Evolutionary conservation across 1,284 basidiomycete genomes (phyloP).

Genomic region (Melampsora medusae): DNA sequence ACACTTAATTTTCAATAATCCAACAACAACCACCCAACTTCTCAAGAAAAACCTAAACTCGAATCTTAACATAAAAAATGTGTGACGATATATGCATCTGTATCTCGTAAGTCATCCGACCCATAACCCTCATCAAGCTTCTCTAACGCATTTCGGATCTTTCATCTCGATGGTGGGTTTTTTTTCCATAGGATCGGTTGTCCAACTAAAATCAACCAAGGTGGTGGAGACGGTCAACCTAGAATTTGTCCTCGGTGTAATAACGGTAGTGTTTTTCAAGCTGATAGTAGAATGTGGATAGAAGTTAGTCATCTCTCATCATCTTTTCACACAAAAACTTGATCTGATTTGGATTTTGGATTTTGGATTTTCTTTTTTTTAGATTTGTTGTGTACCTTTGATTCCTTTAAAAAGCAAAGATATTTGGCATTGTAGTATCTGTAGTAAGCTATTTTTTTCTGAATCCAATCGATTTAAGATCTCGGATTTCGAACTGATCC

Average conservation of each 20-base stretch:
- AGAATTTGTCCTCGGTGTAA: constrained; percentile 29
- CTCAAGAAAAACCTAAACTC: too few relatives aligned
- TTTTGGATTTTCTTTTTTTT: background rate
- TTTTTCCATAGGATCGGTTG: constrained; percentile 10
- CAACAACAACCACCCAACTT: too few relatives aligned
- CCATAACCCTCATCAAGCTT: background rate
- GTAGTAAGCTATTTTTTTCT: constrained; percentile 11
- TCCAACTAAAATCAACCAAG: constrained; percentile 26
- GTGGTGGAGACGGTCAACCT: constrained; percentile 12
- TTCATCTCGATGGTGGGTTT: background rate
- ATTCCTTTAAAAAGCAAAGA: constrained; percentile 14
- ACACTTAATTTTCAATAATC: too few relatives aligned
- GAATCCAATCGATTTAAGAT: background rate
- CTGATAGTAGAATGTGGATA: constrained; percentile 25
- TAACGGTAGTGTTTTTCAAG: constrained; percentile 18
- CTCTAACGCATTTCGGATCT: background rate
- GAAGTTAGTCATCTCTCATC: background rate
- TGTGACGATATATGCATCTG: constrained; percentile 21
- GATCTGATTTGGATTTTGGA: background rate
- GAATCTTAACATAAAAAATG: background rate
- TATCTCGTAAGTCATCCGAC: constrained; percentile 20
- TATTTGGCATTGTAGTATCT: constrained; percentile 41
- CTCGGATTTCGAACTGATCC: background rate
- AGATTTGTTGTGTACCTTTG: constrained; percentile 34
- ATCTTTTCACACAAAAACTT: background rate